Evolutionary conservation across 129 eudicot genomes (phyloP).

Genomic region (Centaurea solstitialis): DNA sequence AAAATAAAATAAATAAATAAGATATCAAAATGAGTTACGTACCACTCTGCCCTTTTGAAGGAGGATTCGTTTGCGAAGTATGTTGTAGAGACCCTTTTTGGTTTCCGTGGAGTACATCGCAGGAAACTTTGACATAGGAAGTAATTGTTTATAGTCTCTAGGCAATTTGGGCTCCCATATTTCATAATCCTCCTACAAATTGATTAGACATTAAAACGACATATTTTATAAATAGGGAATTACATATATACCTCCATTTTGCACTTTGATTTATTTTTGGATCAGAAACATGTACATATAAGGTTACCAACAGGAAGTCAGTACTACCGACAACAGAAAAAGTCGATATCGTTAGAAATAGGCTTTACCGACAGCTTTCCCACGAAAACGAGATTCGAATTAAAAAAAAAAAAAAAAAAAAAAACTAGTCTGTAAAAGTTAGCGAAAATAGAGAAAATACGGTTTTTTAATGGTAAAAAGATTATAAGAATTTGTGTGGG

Average conservation of each 20-base stretch:
- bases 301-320: not conserved
- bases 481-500: too few species aligned
- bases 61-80: not conserved
- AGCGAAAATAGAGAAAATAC: too few species aligned
- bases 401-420: too few species aligned
- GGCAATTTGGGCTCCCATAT: not conserved
- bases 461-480: too few species aligned
- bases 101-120: not conserved
- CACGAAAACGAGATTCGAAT: too few species aligned
- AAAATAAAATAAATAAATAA: too few species aligned
- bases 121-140: not conserved
- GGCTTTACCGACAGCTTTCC: too few species aligned
- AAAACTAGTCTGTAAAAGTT: too few species aligned
- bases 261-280: not conserved
- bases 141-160: not conserved
- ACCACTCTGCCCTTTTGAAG: slow-evolving; percentile 6
- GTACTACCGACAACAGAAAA: too few species aligned
- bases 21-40: not conserved
- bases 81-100: slow-evolving; percentile 13
- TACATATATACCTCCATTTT: too few species aligned
- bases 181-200: not conserved
- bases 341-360: too few species aligned
- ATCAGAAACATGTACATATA: not conserved
- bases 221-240: not conserved
- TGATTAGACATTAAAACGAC: not conserved